These are phyloP conservation scores for Baeospora myosura DNA, from an alignment of 1,284 basidiomycete species.

Conservation along the genomic window DNA sequence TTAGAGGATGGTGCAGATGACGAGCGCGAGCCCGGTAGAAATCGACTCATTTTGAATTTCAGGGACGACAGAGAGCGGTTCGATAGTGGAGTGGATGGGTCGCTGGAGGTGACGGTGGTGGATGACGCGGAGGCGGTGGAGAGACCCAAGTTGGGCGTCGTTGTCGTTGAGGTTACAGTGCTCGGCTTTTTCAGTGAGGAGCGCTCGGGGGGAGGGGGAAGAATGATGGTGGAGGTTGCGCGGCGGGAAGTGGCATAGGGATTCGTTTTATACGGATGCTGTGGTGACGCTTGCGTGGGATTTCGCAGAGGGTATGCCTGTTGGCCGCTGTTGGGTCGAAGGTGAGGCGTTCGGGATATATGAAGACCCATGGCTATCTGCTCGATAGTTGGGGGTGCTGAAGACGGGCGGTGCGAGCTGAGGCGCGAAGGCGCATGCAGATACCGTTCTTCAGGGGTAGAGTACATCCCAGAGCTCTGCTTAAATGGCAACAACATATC, in stretches of 20 bases:
- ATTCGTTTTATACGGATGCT: too few species aligned
- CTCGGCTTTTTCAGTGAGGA: slow-evolving; percentile 56
- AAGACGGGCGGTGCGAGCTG: slow-evolving; percentile 31
- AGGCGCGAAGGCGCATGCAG: slow-evolving; percentile 24
- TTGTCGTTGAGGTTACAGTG: slow-evolving; percentile 26
- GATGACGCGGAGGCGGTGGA: slow-evolving; percentile 38
- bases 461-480: slow-evolving; percentile 37
- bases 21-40: slow-evolving; percentile 37
- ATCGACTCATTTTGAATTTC: slow-evolving; percentile 42
- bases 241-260: too few species aligned
- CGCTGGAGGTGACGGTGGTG: slow-evolving; percentile 39
- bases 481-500: slow-evolving; percentile 10
- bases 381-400: slow-evolving; percentile 54
- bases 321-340: slow-evolving; percentile 29
- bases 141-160: slow-evolving; percentile 27
- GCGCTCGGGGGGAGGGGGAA: slow-evolving; percentile 49
- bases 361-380: slow-evolving; percentile 74
- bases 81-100: slow-evolving; percentile 29
- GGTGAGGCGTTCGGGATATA: slow-evolving; percentile 63
- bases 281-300: slow-evolving; percentile 13
- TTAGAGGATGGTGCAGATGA: slow-evolving; percentile 30
- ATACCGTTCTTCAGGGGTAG: slow-evolving; percentile 43
- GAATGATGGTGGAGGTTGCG: slow-evolving; percentile 23
- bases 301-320: too few species aligned
- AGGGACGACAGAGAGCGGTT: slow-evolving; percentile 32